A percentile compares a stretch with the other conserved stretches of the same genome.
phyloP scores from a whole-genome alignment of 2,329 filamentous ascomycete genomes.

The Xylaria sp. region DNA sequence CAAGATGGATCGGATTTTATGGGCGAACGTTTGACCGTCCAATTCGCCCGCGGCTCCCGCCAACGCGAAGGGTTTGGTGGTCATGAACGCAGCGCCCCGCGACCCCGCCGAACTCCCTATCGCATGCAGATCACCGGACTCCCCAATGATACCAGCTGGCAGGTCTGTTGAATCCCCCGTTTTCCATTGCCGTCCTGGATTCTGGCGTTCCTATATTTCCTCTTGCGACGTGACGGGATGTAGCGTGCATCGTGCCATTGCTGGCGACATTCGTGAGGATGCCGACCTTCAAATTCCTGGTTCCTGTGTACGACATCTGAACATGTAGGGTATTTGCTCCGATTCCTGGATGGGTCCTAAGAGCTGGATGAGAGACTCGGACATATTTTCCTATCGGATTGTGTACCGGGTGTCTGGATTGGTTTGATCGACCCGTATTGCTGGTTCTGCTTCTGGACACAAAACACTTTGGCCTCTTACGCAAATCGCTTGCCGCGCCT shows the following conservation, averaged over 20 bases:
- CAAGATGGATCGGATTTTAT: conserved; percentile 97
- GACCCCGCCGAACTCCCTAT: conserved; percentile 92
- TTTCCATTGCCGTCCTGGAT: conserved; percentile 56
- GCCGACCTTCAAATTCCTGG: conserved; percentile 43
- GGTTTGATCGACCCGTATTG: conserved; percentile 49
- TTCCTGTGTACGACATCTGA: conserved; percentile 42
- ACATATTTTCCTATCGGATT: conserved; percentile 48
- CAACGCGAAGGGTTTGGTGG: conserved; percentile 62
- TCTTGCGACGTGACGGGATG: conserved; percentile 45
- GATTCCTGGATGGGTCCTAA: conserved; percentile 46
- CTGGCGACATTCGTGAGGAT: conserved; percentile 45
- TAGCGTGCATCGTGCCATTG: conserved; percentile 45
- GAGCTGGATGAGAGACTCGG: conserved; percentile 49
- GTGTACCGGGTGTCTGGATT: conserved; percentile 47
- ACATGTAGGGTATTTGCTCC: conserved; percentile 42
- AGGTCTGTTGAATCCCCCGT: conserved; percentile 87
- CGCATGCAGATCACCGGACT: conserved; percentile 98
- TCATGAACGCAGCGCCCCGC: conserved; percentile 70
- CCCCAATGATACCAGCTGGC: conserved; percentile 98
- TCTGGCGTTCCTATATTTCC: conserved; percentile 48
- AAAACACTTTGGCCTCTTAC: conserved; percentile 46
- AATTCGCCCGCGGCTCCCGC: conserved; percentile 91
- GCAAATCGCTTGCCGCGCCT: conserved; percentile 55
- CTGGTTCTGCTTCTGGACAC: conserved; percentile 51
- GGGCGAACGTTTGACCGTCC: conserved; percentile 95